A percentile compares a stretch with the other conserved stretches of the same genome.
Evolutionary conservation across 129 eudicot species (phyloP).

Genomic region (Pseudognaphalium luteoalbum): DNA sequence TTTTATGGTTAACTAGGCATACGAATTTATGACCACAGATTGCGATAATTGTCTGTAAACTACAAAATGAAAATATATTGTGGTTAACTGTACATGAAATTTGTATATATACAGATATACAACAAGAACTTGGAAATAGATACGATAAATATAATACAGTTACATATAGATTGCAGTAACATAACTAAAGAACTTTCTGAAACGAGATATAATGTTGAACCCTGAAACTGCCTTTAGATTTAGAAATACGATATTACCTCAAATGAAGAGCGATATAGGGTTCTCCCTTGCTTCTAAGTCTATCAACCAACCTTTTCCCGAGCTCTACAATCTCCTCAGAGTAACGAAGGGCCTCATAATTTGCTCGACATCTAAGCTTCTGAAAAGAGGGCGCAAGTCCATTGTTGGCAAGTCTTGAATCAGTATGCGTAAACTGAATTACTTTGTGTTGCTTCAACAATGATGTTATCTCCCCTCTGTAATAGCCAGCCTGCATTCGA

Average conservation of each 20-base stretch:
- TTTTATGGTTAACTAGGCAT: not conserved
- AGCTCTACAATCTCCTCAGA: slow-evolving; percentile 66
- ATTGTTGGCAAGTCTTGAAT: slow-evolving; percentile 85
- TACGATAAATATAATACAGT: too few relatives aligned
- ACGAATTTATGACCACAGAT: too few relatives aligned
- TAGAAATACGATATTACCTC: slow-evolving; percentile 43
- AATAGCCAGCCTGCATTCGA: slow-evolving; percentile 57
- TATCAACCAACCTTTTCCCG: slow-evolving; percentile 49
- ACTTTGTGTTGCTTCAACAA: slow-evolving; percentile 69
- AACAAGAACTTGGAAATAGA: not conserved
- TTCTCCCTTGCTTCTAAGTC: slow-evolving; percentile 51
- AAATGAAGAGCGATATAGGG: slow-evolving; percentile 87
- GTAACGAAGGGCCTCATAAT: slow-evolving; percentile 72
- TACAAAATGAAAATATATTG: not conserved
- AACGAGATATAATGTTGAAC: not conserved
- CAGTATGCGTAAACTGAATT: slow-evolving; percentile 73
- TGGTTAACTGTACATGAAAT: not conserved
- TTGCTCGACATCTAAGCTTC: slow-evolving; percentile 86
- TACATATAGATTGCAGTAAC: not conserved
- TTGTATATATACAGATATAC: not conserved
- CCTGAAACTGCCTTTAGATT: too few relatives aligned
- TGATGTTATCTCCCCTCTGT: slow-evolving; percentile 58
- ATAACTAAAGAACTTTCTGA: not conserved
- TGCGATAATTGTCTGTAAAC: not conserved
- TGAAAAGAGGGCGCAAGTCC: slow-evolving; percentile 65